These are phyloP conservation scores for Ustilago vetiveriae DNA, from an alignment of 1,284 basidiomycete genomes.

Conservation along the genomic window DNA sequence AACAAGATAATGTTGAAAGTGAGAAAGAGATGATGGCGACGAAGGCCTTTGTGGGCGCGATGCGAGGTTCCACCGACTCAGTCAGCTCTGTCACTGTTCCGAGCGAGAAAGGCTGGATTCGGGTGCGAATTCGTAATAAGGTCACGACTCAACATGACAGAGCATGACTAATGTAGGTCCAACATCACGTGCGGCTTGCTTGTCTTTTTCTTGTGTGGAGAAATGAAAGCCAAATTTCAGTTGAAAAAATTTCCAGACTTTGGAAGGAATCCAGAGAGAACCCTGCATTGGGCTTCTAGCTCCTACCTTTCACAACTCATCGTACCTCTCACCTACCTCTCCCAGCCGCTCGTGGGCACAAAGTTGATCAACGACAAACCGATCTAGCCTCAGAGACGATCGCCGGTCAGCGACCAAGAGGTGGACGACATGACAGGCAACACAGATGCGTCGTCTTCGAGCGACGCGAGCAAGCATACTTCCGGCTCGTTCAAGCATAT, in stretches of 20 bases:
- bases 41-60: too few species aligned
- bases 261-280: background rate
- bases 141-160: too few species aligned
- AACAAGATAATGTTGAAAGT: background rate
- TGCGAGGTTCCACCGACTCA: too few species aligned
- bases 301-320: too few species aligned
- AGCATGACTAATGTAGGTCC: constrained; percentile 29
- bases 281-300: background rate
- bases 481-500: constrained; percentile 61
- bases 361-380: too few species aligned
- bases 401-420: too few species aligned
- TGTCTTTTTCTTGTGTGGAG: constrained; percentile 17
- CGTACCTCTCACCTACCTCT: too few species aligned
- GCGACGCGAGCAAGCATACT: constrained; percentile 14
- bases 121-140: constrained; percentile 29
- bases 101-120: constrained; percentile 14
- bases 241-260: constrained; percentile 15
- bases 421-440: constrained; percentile 26
- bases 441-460: constrained; percentile 14
- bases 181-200: constrained; percentile 17
- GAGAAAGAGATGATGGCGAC: constrained; percentile 20
- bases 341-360: too few species aligned
- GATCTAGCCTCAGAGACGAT: too few species aligned
- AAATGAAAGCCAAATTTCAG: constrained; percentile 1
- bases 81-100: too few species aligned